Evolutionary conservation across 192 early-diverging fungal species (phyloP).

Genomic region (Coemansia sp.): DNA sequence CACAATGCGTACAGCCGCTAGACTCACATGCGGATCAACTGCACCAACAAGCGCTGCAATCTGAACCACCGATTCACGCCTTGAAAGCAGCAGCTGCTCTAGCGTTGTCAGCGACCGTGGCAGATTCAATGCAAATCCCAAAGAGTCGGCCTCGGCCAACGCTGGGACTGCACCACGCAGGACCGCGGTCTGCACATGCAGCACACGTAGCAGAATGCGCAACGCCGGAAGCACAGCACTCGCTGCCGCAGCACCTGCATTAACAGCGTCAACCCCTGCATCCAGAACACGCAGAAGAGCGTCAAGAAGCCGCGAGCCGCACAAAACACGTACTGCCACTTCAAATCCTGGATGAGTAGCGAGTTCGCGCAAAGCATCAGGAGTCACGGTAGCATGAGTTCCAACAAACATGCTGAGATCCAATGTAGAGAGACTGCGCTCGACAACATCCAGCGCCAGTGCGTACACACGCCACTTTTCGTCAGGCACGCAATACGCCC

Average conservation of each 20-base stretch:
- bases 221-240: constrained; percentile 46
- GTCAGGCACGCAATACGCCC: constrained; percentile 61
- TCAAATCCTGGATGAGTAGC: constrained; percentile 84
- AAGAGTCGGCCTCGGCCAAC: constrained; percentile 51
- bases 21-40: constrained; percentile 67
- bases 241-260: constrained; percentile 40
- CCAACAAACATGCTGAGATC: constrained; percentile 58
- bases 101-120: constrained; percentile 63
- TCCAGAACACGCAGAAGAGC: constrained; percentile 69
- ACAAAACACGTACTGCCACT: constrained; percentile 72
- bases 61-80: constrained; percentile 63
- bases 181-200: constrained; percentile 76
- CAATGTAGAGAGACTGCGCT: constrained; percentile 74
- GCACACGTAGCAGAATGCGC: constrained; percentile 61
- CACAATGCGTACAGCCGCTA: constrained; percentile 69
- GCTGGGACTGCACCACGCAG: constrained; percentile 62
- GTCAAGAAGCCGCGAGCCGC: constrained; percentile 65
- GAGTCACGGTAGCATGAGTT: not conserved
- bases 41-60: constrained; percentile 71
- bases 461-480: constrained; percentile 76
- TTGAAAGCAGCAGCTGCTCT: constrained; percentile 76
- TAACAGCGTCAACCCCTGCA: constrained; percentile 61
- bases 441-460: constrained; percentile 64
- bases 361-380: constrained; percentile 43
- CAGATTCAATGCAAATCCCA: constrained; percentile 51